These are phyloP conservation scores for Cercophora scortea DNA, from an alignment of 495 filamentous ascomycete genomes.

Conservation along the genomic window DNA sequence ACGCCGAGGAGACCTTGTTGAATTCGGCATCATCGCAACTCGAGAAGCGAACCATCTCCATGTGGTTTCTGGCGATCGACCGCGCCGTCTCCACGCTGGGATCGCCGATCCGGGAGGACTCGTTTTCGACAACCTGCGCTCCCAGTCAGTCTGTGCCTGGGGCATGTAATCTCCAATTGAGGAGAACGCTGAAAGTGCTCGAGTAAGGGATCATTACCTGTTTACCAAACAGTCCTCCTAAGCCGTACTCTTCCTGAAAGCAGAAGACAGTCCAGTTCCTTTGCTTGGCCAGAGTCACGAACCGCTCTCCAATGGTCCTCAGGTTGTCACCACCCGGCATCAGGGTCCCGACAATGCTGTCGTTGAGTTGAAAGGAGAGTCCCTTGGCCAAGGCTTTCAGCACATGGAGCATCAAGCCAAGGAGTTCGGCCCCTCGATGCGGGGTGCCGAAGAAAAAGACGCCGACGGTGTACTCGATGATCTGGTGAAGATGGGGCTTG, in stretches of 20 bases:
- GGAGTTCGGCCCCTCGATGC: background rate
- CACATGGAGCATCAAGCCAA: background rate
- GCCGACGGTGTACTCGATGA: background rate
- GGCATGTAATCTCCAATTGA: too few relatives aligned
- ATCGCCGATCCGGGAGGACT: background rate
- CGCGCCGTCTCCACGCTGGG: background rate
- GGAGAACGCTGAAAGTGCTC: background rate
- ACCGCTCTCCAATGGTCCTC: background rate
- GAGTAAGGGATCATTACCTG: background rate
- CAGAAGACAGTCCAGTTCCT: background rate
- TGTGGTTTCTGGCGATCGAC: background rate
- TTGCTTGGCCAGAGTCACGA: background rate
- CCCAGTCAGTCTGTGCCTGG: background rate
- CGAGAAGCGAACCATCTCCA: background rate
- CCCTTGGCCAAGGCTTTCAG: background rate
- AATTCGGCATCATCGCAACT: background rate
- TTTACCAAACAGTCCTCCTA: background rate
- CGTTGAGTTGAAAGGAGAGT: background rate
- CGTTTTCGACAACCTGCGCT: background rate
- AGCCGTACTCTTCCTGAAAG: constrained; percentile 1
- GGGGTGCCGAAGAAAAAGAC: constrained; percentile 1
- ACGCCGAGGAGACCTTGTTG: background rate
- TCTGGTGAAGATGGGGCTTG: background rate
- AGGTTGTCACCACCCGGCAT: background rate
- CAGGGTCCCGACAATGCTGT: background rate